Evolutionary conservation across 371 early-diverging fungal species (phyloP).

Genomic region (Mucor piriformis): DNA sequence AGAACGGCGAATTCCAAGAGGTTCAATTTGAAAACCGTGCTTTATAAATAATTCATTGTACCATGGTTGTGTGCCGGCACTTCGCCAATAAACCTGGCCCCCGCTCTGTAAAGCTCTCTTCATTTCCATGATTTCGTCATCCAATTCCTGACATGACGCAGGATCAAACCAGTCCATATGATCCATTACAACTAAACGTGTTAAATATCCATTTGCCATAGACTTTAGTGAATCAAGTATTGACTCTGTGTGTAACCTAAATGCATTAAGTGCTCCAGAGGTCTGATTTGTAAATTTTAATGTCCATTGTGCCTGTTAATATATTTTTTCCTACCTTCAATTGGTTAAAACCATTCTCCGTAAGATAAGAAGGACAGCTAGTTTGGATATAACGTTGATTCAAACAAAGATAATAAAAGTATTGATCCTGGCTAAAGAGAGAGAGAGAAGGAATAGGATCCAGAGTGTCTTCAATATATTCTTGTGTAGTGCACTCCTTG

Average conservation of each 20-base stretch:
- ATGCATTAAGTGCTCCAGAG: conserved; percentile 57
- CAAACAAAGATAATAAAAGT: conserved; percentile 83
- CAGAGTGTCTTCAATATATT: conserved; percentile 81
- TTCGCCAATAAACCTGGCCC: conserved; percentile 81
- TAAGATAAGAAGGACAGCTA: conserved; percentile 78
- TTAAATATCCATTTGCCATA: conserved; percentile 66
- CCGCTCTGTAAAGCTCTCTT: conserved; percentile 60
- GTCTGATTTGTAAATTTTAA: conserved; percentile 20
- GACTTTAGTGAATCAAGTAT: conserved; percentile 67
- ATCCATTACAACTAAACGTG: conserved; percentile 84
- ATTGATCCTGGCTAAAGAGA: conserved; percentile 71
- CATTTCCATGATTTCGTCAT: conserved; percentile 71
- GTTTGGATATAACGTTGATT: conserved; percentile 68
- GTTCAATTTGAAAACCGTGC: conserved; percentile 69
- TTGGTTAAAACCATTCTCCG: conserved; percentile 64
- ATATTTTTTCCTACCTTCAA: conserved; percentile 53
- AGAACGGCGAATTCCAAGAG: conserved; percentile 68
- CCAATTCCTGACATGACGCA: conserved; percentile 54
- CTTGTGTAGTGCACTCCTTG: conserved; percentile 75
- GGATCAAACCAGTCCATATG: conserved; percentile 88
- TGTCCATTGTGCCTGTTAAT: no score
- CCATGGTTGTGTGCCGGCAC: conserved; percentile 83
- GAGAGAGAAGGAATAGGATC: conserved; percentile 75
- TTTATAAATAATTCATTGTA: conserved; percentile 74
- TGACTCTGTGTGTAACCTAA: conserved; percentile 80